These are phyloP conservation scores for Lactifluus subvellereus DNA, from an alignment of 768 basidiomycete species.

Conservation along the genomic window DNA sequence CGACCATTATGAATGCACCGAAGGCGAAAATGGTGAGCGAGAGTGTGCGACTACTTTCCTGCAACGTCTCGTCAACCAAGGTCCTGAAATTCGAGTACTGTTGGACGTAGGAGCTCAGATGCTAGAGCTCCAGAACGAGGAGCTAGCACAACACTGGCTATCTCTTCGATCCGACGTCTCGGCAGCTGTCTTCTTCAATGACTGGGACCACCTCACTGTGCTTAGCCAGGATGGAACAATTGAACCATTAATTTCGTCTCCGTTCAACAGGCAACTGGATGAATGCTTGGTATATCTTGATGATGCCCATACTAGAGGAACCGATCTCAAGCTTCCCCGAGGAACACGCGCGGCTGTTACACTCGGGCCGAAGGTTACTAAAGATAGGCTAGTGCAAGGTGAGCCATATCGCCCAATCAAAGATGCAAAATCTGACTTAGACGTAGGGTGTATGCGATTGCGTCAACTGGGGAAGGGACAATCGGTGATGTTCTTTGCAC, in stretches of 20 bases:
- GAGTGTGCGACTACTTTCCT: conserved; percentile 29
- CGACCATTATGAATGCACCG: conserved; percentile 28
- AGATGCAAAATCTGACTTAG: not conserved
- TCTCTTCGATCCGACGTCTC: conserved; percentile 23
- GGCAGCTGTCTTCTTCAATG: conserved; percentile 39
- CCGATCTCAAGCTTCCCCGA: conserved; percentile 44
- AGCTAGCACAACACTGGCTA: conserved; percentile 41
- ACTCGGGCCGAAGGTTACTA: conserved; percentile 44
- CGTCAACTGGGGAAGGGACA: conserved; percentile 7
- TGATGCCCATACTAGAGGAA: conserved; percentile 48
- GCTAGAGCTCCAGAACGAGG: conserved; percentile 41
- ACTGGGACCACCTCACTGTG: conserved; percentile 32
- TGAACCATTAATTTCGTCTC: conserved; percentile 36
- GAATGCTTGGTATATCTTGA: conserved; percentile 46
- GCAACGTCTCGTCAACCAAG: conserved; percentile 31
- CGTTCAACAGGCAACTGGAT: conserved; percentile 33
- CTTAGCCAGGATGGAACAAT: conserved; percentile 34
- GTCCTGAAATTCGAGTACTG: conserved; percentile 39
- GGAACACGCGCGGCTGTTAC: conserved; percentile 41
- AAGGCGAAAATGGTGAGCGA: conserved; percentile 3
- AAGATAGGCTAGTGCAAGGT: conserved; percentile 49
- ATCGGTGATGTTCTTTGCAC: conserved; percentile 9
- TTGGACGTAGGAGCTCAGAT: conserved; percentile 57
- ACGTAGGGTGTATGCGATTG: conserved; percentile 12
- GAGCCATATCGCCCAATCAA: not conserved